These are phyloP conservation scores for Fonsecaea pugnacius DNA, from an alignment of 2,329 filamentous ascomycete species.

Conservation along the genomic window DNA sequence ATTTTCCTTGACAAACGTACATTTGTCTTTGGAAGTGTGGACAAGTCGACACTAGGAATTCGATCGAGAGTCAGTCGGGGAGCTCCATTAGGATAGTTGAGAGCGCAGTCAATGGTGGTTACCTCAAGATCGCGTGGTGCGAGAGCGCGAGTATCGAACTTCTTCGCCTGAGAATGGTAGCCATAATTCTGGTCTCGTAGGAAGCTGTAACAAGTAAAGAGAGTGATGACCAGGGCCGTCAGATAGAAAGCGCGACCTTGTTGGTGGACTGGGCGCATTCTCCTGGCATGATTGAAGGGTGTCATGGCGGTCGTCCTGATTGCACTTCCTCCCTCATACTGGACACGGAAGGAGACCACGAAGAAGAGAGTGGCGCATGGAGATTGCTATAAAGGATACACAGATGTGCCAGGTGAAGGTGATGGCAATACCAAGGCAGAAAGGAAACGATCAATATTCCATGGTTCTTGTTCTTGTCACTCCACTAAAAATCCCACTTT, in stretches of 20 bases:
- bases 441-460: not conserved
- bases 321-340: conserved; percentile 25
- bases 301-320: conserved; percentile 25
- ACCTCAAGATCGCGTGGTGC: conserved; percentile 33
- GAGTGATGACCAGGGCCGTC: conserved; percentile 31
- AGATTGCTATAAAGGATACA: not conserved
- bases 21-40: conserved; percentile 77
- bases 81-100: not conserved
- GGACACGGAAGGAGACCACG: not conserved
- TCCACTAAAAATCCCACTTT: conserved; percentile 4
- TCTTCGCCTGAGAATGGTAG: not conserved
- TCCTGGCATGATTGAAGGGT: conserved; percentile 5
- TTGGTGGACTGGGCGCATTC: conserved; percentile 20
- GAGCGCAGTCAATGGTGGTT: conserved; percentile 6
- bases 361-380: not conserved
- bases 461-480: not conserved
- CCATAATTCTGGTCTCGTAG: conserved; percentile 19
- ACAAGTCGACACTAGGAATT: conserved; percentile 72
- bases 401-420: not conserved
- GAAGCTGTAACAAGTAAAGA: conserved; percentile 32
- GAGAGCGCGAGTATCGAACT: conserved; percentile 26
- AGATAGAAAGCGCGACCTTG: conserved; percentile 34
- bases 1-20: conserved; percentile 79
- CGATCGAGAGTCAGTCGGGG: conserved; percentile 17
- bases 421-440: conserved; percentile 3